phyloP scores from a whole-genome alignment of 1,284 basidiomycete species.

The Puccinia novopanici region DNA sequence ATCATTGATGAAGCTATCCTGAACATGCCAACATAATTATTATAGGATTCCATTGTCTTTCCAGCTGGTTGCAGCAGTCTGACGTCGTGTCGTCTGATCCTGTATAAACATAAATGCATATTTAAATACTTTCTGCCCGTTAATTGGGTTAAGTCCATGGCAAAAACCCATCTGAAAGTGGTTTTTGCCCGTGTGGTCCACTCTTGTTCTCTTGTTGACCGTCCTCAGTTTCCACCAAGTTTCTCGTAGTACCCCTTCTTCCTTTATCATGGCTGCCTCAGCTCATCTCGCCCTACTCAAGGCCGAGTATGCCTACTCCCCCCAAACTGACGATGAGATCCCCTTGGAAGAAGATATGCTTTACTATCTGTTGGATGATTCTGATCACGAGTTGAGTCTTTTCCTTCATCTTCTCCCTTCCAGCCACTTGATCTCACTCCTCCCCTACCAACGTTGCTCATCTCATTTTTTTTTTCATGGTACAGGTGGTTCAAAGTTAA shows the following conservation, averaged over 20 bases:
- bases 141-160: no score
- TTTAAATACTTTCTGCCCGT: background rate
- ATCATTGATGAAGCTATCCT: no score
- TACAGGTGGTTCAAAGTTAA: conserved; percentile 56
- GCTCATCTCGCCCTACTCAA: conserved; percentile 49
- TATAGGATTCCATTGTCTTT: no score
- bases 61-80: no score
- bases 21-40: no score
- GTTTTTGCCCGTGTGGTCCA: no score
- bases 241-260: background rate
- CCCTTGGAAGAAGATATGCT: conserved; percentile 55
- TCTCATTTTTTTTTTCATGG: conserved; percentile 33
- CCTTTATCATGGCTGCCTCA: conserved; percentile 4
- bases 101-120: no score
- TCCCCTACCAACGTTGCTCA: conserved; percentile 24
- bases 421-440: background rate
- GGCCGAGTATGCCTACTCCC: conserved; percentile 57
- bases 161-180: no score
- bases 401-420: conserved; percentile 3
- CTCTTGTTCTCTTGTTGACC: background rate
- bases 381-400: conserved; percentile 56
- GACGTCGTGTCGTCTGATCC: no score
- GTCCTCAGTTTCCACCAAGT: background rate
- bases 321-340: conserved; percentile 56
- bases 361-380: conserved; percentile 57